Conservation (phyloP, 257 asterid genomes). For the Petunia secreta region DNA sequence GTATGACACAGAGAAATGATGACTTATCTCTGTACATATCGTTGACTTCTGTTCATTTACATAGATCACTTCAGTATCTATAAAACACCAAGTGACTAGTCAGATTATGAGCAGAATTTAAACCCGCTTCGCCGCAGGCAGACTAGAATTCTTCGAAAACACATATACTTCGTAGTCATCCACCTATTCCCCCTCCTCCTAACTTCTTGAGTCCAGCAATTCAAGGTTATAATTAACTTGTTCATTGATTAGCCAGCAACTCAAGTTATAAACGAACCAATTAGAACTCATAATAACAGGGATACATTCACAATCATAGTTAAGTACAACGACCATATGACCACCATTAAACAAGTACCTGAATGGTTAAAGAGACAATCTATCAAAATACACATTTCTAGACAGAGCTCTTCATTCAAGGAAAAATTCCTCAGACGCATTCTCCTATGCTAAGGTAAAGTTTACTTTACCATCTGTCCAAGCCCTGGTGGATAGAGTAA, state of each 20-base stretch:
- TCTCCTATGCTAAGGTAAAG: constrained; percentile 1
- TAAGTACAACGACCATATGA: not conserved
- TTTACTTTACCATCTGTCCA: too few relatives aligned
- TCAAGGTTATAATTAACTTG: not conserved
- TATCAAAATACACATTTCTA: not conserved
- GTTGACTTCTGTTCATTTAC: not conserved
- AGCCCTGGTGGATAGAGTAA: too few relatives aligned
- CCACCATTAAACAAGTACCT: not conserved
- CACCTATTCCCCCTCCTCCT: not conserved
- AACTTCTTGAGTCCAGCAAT: not conserved
- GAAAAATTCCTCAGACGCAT: not conserved
- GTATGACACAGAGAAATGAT: constrained; percentile 3
- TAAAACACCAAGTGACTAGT: not conserved
- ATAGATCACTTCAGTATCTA: constrained; percentile 21
- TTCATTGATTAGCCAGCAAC: constrained; percentile 20
- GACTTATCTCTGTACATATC: not conserved
- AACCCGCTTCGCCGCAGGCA: constrained; percentile 7
- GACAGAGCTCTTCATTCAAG: not conserved
- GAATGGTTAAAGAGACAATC: constrained; percentile 9
- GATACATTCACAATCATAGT: not conserved
- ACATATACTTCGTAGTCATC: not conserved
- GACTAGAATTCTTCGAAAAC: constrained; percentile 1
- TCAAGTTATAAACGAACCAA: constrained; percentile 1
- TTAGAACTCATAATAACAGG: not conserved
- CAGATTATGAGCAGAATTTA: constrained; percentile 11